Conservation (phyloP, 208 protist genomes). For the Dictyostelium gargantuum region DNA sequence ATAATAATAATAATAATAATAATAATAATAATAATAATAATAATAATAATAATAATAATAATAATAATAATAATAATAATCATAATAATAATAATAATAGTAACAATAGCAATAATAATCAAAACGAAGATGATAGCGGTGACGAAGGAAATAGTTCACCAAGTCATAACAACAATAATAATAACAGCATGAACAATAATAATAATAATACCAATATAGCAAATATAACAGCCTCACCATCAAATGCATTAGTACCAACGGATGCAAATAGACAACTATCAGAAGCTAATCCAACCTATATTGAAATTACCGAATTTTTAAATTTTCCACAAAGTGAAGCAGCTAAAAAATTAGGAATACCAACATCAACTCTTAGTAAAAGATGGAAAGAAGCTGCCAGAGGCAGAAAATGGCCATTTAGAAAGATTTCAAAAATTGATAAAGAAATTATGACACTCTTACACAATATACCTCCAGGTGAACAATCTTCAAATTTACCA, state of each 20-base stretch:
- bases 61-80: neutral
- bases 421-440: conserved; percentile 74
- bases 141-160: neutral
- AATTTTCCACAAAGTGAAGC: conserved; percentile 76
- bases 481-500: conserved; percentile 7
- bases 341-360: conserved; percentile 76
- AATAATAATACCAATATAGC: neutral
- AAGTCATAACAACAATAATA: neutral
- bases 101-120: neutral
- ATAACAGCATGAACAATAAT: too few species aligned
- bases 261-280: neutral
- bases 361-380: conserved; percentile 78
- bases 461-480: conserved; percentile 76
- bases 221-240: neutral
- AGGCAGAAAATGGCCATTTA: conserved; percentile 78
- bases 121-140: neutral
- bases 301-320: conserved; percentile 79
- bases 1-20: neutral
- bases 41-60: neutral
- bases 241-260: neutral
- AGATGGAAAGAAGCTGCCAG: conserved; percentile 80
- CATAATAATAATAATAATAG: neutral
- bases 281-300: conserved; percentile 54
- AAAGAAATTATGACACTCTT: conserved; percentile 80
- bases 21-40: neutral